phyloP scores from a whole-genome alignment of 306 rosid genomes.

The Vicia faba region DNA sequence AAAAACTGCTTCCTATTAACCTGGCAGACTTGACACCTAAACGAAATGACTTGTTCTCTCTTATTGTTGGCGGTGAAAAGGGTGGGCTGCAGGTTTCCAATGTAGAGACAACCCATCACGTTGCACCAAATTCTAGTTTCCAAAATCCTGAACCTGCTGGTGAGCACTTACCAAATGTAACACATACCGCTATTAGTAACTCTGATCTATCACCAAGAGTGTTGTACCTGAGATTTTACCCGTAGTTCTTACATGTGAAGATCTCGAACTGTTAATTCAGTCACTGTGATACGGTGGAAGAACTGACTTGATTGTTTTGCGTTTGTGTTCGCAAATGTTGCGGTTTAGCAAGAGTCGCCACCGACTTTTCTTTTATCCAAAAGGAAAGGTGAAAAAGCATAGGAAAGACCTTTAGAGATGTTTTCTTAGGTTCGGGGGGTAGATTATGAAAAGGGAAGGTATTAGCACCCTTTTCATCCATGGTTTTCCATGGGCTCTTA shows the following conservation, averaged over 20 bases:
- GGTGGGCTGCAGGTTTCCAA: conserved; percentile 49
- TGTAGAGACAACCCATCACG: conserved; percentile 43
- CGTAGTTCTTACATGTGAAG: conserved; percentile 89
- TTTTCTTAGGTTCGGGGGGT: too few relatives aligned
- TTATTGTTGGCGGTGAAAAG: conserved; percentile 80
- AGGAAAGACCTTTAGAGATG: too few relatives aligned
- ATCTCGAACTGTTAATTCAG: conserved; percentile 83
- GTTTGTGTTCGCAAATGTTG: too few relatives aligned
- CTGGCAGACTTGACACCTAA: conserved; percentile 57
- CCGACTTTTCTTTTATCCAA: too few relatives aligned
- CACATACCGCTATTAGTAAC: conserved; percentile 42
- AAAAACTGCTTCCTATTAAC: too few relatives aligned
- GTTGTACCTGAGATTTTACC: conserved; percentile 62
- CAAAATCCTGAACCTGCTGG: conserved; percentile 52
- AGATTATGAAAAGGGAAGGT: too few relatives aligned
- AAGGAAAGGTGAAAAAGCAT: too few relatives aligned
- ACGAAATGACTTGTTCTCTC: conserved; percentile 77
- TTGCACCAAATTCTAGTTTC: conserved; percentile 47
- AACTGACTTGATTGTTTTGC: too few relatives aligned
- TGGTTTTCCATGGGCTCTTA: too few relatives aligned
- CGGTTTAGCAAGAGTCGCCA: too few relatives aligned
- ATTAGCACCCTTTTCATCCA: too few relatives aligned
- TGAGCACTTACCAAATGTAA: conserved; percentile 42
- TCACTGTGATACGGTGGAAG: too few relatives aligned
- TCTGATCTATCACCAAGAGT: conserved; percentile 54